phyloP scores from a whole-genome alignment of 345 rosid genomes.

The Clarkia xantiana region DNA sequence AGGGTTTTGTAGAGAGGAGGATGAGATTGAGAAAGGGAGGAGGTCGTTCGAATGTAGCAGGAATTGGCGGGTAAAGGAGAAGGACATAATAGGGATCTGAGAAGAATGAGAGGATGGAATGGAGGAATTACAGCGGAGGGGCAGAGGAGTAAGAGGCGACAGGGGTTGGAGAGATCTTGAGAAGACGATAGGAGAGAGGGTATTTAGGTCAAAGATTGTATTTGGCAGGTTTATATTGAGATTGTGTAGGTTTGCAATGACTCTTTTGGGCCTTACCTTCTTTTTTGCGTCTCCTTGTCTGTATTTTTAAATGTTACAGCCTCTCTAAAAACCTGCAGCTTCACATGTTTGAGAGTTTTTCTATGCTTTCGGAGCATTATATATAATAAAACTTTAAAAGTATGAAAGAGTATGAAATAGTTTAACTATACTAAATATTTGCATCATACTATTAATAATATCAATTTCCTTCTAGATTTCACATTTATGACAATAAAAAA shows the following conservation, averaged over 20 bases:
- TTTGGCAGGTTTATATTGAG: not conserved
- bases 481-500: too few relatives aligned
- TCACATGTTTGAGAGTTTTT: too few relatives aligned
- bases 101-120: constrained; percentile 48
- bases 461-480: too few relatives aligned
- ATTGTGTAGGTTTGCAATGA: constrained; percentile 12
- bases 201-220: constrained; percentile 25
- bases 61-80: constrained; percentile 39
- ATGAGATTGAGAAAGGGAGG: not conserved
- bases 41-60: constrained; percentile 4
- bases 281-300: not conserved
- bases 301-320: not conserved
- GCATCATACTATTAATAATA: too few relatives aligned
- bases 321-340: too few relatives aligned
- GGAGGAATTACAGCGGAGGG: constrained; percentile 14
- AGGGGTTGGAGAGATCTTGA: constrained; percentile 23
- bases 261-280: constrained; percentile 16
- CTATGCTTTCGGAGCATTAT: too few relatives aligned
- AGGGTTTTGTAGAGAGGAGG: constrained; percentile 6
- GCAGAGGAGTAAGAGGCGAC: constrained; percentile 9
- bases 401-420: too few relatives aligned
- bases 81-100: constrained; percentile 22
- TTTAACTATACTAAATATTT: too few relatives aligned
- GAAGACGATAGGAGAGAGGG: constrained; percentile 7
- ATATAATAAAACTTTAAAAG: too few relatives aligned